These are phyloP conservation scores for Exophiala lecanii-corni DNA, from an alignment of 2,329 filamentous ascomycete species.

Conservation along the genomic window DNA sequence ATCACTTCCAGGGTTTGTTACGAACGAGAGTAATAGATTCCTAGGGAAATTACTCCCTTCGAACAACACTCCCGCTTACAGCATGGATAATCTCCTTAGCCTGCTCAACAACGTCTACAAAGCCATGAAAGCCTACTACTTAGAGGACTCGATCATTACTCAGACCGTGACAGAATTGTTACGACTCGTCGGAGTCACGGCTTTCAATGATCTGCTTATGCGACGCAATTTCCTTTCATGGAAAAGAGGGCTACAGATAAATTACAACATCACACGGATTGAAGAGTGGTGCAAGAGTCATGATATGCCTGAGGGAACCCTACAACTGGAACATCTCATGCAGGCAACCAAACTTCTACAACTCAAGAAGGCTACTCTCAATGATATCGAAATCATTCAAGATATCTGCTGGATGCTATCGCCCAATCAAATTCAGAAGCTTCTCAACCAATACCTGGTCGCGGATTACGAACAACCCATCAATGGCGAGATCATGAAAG, in stretches of 20 bases:
- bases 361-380: conserved; percentile 96
- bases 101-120: conserved; percentile 96
- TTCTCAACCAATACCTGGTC: conserved; percentile 96
- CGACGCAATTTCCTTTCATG: conserved; percentile 96
- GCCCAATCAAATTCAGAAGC: conserved; percentile 97
- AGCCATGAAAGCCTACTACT: conserved; percentile 97
- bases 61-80: conserved; percentile 89
- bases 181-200: conserved; percentile 88
- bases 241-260: conserved; percentile 99
- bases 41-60: conserved; percentile 91
- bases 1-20: conserved; percentile 95
- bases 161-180: conserved; percentile 94
- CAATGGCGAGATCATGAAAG: conserved; percentile 99
- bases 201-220: conserved; percentile 98
- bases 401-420: conserved; percentile 97
- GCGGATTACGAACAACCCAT: conserved; percentile 99
- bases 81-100: conserved; percentile 97
- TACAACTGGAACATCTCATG: conserved; percentile 98
- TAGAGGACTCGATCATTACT: conserved; percentile 92
- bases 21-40: conserved; percentile 97
- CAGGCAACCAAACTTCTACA: conserved; percentile 95
- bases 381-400: conserved; percentile 99
- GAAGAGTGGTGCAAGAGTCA: conserved; percentile 99
- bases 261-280: conserved; percentile 99
- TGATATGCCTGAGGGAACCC: conserved; percentile 96